These are phyloP conservation scores for Penicillium oxalicum DNA, from an alignment of 2,329 filamentous ascomycete genomes.

Conservation along the genomic window DNA sequence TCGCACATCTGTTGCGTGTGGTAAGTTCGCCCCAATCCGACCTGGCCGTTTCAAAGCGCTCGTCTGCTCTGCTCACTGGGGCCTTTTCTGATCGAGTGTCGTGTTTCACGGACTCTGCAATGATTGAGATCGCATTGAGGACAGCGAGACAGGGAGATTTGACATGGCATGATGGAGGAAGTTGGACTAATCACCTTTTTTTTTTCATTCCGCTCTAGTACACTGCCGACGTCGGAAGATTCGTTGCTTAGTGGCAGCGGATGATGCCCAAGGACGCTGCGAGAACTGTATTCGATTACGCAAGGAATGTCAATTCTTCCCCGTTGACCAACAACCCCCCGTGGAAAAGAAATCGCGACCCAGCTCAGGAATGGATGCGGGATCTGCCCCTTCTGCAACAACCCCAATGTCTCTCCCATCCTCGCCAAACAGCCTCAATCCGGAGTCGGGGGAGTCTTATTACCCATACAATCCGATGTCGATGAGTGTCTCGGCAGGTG, in stretches of 20 bases:
- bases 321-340: slow-evolving; percentile 70
- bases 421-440: slow-evolving; percentile 26
- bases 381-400: slow-evolving; percentile 42
- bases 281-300: slow-evolving; percentile 90
- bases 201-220: slow-evolving; percentile 49
- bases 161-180: not conserved
- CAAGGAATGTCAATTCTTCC: slow-evolving; percentile 88
- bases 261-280: slow-evolving; percentile 70
- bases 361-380: slow-evolving; percentile 41
- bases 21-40: slow-evolving; percentile 53
- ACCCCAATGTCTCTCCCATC: slow-evolving; percentile 47
- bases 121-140: too few relatives aligned
- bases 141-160: too few relatives aligned
- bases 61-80: not conserved
- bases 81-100: too few relatives aligned
- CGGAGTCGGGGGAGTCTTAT: slow-evolving; percentile 33
- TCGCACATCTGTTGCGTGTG: slow-evolving; percentile 88
- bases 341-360: slow-evolving; percentile 44
- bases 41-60: not conserved
- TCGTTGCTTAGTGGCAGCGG: slow-evolving; percentile 70
- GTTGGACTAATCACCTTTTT: slow-evolving; percentile 1
- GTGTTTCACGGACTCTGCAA: too few relatives aligned
- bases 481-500: slow-evolving; percentile 26
- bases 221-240: slow-evolving; percentile 93
- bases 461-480: slow-evolving; percentile 34